phyloP scores from a whole-genome alignment of 2,329 filamentous ascomycete species.

The Huntiella savannae region DNA sequence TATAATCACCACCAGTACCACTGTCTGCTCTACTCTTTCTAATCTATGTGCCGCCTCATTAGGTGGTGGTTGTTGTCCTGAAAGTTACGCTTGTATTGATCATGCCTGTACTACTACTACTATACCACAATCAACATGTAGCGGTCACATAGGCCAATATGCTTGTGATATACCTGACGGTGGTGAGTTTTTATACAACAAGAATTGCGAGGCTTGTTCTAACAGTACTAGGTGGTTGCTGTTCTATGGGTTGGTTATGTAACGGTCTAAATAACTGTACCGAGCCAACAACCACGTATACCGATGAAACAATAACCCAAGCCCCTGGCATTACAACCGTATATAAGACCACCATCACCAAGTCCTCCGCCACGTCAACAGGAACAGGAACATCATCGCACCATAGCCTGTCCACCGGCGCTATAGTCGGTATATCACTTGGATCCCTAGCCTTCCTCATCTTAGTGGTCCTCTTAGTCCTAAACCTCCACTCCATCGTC shows the following conservation, averaged over 20 bases:
- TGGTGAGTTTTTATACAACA: neutral
- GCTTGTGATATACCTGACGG: neutral
- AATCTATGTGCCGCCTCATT: conserved; percentile 21
- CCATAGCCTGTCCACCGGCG: neutral
- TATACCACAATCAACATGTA: neutral
- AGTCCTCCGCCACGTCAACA: neutral
- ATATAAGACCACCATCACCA: neutral
- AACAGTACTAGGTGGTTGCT: conserved; percentile 23
- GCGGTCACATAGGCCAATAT: neutral
- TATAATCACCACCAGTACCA: neutral
- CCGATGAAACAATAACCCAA: neutral
- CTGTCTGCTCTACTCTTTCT: conserved; percentile 14
- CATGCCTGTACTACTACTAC: conserved; percentile 15
- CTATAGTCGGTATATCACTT: conserved; percentile 10
- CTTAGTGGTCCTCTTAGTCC: neutral
- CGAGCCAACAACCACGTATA: conserved; percentile 23
- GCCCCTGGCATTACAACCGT: neutral
- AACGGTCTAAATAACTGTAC: conserved; percentile 22
- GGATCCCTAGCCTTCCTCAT: conserved; percentile 1
- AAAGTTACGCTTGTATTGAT: conserved; percentile 27
- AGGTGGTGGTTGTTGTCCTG: conserved; percentile 29
- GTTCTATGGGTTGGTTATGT: conserved; percentile 27
- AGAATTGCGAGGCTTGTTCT: neutral
- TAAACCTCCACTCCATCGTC: neutral
- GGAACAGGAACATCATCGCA: neutral